Percentiles rank a stretch among this genome's conserved stretches.
Conservation (phyloP, 2,329 filamentous ascomycete species). For the Claviceps sp. region DNA sequence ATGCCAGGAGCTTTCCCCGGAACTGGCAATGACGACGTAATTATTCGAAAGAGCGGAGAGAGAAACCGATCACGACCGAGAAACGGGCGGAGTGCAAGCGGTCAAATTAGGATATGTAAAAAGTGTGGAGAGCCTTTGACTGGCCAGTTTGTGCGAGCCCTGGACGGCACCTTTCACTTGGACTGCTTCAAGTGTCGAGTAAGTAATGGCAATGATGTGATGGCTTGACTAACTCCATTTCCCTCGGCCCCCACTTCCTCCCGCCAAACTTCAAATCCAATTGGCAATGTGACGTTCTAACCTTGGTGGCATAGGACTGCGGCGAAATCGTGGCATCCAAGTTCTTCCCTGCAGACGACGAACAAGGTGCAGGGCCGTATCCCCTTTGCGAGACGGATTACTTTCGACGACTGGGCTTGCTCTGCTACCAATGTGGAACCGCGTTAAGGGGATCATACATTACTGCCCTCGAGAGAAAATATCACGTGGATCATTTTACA, state of each 20-base stretch:
- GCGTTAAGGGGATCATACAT: slow-evolving; percentile 95
- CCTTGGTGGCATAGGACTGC: slow-evolving; percentile 55
- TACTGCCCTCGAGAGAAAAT: slow-evolving; percentile 92
- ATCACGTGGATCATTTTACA: slow-evolving; percentile 98
- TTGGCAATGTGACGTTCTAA: slow-evolving; percentile 4
- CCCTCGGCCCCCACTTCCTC: neutral
- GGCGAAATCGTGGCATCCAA: slow-evolving; percentile 95
- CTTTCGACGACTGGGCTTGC: slow-evolving; percentile 77
- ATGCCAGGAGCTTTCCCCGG: slow-evolving; percentile 17
- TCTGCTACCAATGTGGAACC: slow-evolving; percentile 85
- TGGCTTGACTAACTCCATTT: neutral
- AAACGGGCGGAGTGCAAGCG: slow-evolving; percentile 42
- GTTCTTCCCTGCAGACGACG: slow-evolving; percentile 93
- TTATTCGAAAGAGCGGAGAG: slow-evolving; percentile 38
- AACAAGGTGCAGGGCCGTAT: slow-evolving; percentile 74
- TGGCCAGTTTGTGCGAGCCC: slow-evolving; percentile 87
- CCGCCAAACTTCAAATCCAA: no score
- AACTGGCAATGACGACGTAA: slow-evolving; percentile 26
- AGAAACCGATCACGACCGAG: slow-evolving; percentile 42
- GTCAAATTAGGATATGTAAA: slow-evolving; percentile 56
- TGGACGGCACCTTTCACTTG: slow-evolving; percentile 88
- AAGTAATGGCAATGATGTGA: slow-evolving; percentile 21
- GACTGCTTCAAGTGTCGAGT: slow-evolving; percentile 98
- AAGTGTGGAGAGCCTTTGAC: slow-evolving; percentile 82
- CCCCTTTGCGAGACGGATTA: slow-evolving; percentile 97